Conservation (phyloP, 1,139 yeast species). For the Sugiyamaella japonica region DNA sequence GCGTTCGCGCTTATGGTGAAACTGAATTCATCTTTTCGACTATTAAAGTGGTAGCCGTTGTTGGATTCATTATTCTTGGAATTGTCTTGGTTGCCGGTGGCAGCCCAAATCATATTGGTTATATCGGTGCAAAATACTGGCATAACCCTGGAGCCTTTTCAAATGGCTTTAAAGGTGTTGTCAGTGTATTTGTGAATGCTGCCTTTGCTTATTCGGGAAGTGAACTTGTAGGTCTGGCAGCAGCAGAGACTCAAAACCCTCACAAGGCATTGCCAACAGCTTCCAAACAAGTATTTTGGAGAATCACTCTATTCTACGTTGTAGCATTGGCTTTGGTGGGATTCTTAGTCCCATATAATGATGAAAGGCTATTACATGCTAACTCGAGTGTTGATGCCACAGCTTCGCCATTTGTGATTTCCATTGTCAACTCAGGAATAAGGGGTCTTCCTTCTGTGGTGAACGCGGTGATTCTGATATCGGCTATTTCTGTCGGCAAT, state of each 20-base stretch:
- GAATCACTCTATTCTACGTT: conserved; percentile 65
- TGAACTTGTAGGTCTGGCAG: conserved; percentile 79
- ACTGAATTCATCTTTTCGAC: conserved; percentile 67
- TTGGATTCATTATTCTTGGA: conserved; percentile 66
- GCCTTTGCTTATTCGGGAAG: conserved; percentile 88
- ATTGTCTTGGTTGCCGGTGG: conserved; percentile 67
- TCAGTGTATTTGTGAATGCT: conserved; percentile 78
- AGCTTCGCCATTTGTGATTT: conserved; percentile 74
- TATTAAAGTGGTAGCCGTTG: conserved; percentile 61
- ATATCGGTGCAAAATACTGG: conserved; percentile 64
- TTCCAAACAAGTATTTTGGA: conserved; percentile 71
- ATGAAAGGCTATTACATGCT: conserved; percentile 44
- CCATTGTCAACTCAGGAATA: conserved; percentile 57
- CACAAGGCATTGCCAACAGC: conserved; percentile 71
- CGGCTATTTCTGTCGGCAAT: conserved; percentile 70
- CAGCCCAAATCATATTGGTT: conserved; percentile 61
- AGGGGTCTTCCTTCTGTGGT: conserved; percentile 63
- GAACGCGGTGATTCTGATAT: conserved; percentile 68
- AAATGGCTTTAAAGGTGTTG: conserved; percentile 73
- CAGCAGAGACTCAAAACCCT: conserved; percentile 57
- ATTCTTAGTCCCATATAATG: conserved; percentile 64
- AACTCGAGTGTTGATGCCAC: conserved; percentile 53
- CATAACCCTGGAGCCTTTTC: conserved; percentile 58
- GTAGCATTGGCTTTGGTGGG: conserved; percentile 63
- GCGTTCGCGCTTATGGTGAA: conserved; percentile 75